Evolutionary conservation across 2,329 filamentous ascomycete species (phyloP), one percentile per base, ranked within the genome.

Genomic region (Botryotinia narcissicola): DNA sequence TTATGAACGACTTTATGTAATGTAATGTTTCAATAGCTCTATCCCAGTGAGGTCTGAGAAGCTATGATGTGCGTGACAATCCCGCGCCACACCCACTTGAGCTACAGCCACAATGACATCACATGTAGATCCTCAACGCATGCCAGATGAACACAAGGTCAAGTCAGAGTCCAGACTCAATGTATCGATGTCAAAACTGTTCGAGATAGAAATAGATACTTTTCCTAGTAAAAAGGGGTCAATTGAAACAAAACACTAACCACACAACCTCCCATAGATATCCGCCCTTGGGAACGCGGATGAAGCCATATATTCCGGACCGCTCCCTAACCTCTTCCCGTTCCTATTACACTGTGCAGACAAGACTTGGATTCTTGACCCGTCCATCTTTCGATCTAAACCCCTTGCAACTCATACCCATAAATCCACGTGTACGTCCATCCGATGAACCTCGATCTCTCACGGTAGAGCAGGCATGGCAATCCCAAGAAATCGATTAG

Each of bases 401-500:
- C 46, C 46, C 46, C 46, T n/a, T 51, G 46, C 32, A 37, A 3
- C 7, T 22, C 5, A 37, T 60, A 12, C 4, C 46, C 64, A 68
- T 35, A 18, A 68, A 54, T 42, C 18, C 46, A 68, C 64, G 46
- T 54, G 35, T 3, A 6, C 10, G 4, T 51, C 10, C 10, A 51
- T n/a, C 46, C 16, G 46, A 68, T 68, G 35, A 29, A 22, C 10
- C 35, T 29, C 48, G 48, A 57, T 68, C 42, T 22, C 35, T 7
- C 35, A 37, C 22, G 25, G 25, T 25, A 16, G 25, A n/a, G n/a
- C 29, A 42, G 29, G 29, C 48, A 68, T 68, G 64, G 46, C 46
- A 67, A 67, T 67, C 32, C 54, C 32, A 67, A 40, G 44, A 67
- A 67, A 54, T 67, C 46, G 64, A 67, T 67, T 67, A 67, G 35